Evolutionary conservation across 768 basidiomycete species (phyloP).

Genomic region (Termitomyces bulborhizus): DNA sequence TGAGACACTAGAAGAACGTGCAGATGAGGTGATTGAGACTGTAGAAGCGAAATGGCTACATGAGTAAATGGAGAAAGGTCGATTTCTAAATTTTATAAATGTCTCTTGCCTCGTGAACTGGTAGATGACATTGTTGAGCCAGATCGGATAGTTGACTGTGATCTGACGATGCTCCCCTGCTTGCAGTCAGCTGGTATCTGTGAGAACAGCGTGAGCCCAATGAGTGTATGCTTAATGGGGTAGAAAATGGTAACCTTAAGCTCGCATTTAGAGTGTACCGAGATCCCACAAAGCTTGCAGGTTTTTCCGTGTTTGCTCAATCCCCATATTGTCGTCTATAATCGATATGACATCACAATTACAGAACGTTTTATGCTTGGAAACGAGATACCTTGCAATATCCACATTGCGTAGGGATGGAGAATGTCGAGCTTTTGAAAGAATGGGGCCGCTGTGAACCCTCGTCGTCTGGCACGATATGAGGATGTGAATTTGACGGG

Average conservation of each 20-base stretch:
- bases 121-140: slow-evolving; percentile 19
- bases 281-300: slow-evolving; percentile 69
- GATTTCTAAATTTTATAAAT: background rate
- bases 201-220: background rate
- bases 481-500: background rate
- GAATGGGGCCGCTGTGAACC: slow-evolving; percentile 66
- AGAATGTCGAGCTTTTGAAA: slow-evolving; percentile 84
- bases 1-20: slow-evolving; percentile 42
- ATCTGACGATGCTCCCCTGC: slow-evolving; percentile 22
- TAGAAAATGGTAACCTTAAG: slow-evolving; percentile 49
- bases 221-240: background rate
- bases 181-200: slow-evolving; percentile 74
- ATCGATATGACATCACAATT: background rate
- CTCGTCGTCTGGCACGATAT: slow-evolving; percentile 51
- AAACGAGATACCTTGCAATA: slow-evolving; percentile 63
- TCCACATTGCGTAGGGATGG: slow-evolving; percentile 75
- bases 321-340: slow-evolving; percentile 80
- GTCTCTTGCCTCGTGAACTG: slow-evolving; percentile 17
- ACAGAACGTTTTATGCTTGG: background rate
- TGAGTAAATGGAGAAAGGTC: background rate
- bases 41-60: background rate
- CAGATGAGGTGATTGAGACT: slow-evolving; percentile 12
- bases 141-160: slow-evolving; percentile 17
- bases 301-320: slow-evolving; percentile 84
- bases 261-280: slow-evolving; percentile 83